phyloP scores from a whole-genome alignment of 75 land plant genomes.

The Azolla pinnata region DNA sequence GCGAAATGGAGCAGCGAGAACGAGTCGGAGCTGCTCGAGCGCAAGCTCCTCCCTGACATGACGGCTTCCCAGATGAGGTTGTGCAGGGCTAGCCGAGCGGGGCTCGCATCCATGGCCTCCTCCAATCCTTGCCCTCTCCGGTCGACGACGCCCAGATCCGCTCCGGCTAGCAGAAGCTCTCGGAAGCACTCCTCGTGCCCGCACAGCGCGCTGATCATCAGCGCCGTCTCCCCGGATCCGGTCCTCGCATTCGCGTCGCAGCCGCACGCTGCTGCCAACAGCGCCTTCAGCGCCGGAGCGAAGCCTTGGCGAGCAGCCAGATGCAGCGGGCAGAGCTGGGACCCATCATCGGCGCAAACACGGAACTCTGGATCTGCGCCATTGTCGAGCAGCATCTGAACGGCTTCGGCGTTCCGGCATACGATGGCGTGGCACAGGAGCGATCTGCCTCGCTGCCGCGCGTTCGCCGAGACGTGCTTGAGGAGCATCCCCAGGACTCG shows the following conservation, averaged over 20 bases:
- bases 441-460: slow-evolving; percentile 31
- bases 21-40: slow-evolving; percentile 24
- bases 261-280: slow-evolving; percentile 24
- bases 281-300: slow-evolving; percentile 14
- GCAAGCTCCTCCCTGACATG: slow-evolving; percentile 13
- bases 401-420: slow-evolving; percentile 34
- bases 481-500: slow-evolving; percentile 32
- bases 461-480: slow-evolving; percentile 18
- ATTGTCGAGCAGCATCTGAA: slow-evolving; percentile 23
- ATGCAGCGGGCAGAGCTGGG: slow-evolving; percentile 33
- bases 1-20: slow-evolving; percentile 39
- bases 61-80: slow-evolving; percentile 18
- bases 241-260: slow-evolving; percentile 29
- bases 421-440: slow-evolving; percentile 43
- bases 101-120: slow-evolving; percentile 23
- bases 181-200: slow-evolving; percentile 29
- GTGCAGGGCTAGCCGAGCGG: slow-evolving; percentile 1
- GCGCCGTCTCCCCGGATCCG: slow-evolving; percentile 33
- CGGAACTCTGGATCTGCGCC: slow-evolving; percentile 38
- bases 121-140: slow-evolving; percentile 24
- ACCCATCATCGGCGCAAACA: slow-evolving; percentile 24
- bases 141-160: slow-evolving; percentile 34
- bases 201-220: slow-evolving; percentile 33
- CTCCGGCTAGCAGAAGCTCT: slow-evolving; percentile 36
- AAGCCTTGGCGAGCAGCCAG: slow-evolving; percentile 35